Conservation (phyloP, 2,329 filamentous ascomycete species). For the Dactylellina leptospora region DNA sequence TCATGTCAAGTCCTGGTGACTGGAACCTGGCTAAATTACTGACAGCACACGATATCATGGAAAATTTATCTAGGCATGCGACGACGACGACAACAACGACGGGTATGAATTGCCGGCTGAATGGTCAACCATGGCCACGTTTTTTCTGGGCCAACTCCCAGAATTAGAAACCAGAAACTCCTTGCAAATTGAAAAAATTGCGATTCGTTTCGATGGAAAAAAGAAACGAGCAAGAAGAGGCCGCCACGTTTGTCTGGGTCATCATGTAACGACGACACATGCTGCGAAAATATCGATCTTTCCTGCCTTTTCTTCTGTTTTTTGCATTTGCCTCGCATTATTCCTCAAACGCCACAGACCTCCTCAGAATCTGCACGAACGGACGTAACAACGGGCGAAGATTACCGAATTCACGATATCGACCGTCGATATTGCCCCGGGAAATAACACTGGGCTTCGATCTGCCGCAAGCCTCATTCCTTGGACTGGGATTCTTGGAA, state of each 20-base stretch:
- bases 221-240: conserved; percentile 7
- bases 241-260: conserved; percentile 28
- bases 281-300: background rate
- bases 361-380: conserved; percentile 2
- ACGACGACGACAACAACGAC: conserved; percentile 2
- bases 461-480: conserved; percentile 11
- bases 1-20: conserved; percentile 21
- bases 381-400: conserved; percentile 7
- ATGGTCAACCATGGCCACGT: conserved; percentile 24
- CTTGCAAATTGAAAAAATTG: conserved; percentile 27
- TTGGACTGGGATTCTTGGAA: conserved; percentile 5
- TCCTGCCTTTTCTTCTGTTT: background rate
- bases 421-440: conserved; percentile 3
- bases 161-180: conserved; percentile 35
- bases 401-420: conserved; percentile 25
- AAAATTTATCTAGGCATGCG: conserved; percentile 5
- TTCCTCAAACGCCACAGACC: background rate
- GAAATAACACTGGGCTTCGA: background rate
- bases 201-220: conserved; percentile 14
- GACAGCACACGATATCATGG: conserved; percentile 27
- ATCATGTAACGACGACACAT: background rate
- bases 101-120: conserved; percentile 36
- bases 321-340: background rate
- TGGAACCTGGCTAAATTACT: conserved; percentile 25
- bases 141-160: conserved; percentile 17